Base-by-base conservation (phyloP, 306 rosid genomes). In the Cucurbita argyrosperma region DNA sequence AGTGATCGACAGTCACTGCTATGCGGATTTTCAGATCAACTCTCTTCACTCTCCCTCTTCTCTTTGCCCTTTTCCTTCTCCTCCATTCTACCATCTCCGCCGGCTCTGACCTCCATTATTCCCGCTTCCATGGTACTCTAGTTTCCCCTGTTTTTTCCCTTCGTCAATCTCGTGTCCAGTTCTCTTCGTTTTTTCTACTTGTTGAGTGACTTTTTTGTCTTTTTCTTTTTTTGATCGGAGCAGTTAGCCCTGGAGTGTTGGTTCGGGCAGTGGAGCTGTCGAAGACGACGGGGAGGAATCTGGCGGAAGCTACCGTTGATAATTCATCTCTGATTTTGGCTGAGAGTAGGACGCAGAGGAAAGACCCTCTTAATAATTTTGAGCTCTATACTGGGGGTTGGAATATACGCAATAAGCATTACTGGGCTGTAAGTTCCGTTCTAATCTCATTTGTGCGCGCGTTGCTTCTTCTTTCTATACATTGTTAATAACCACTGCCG, bases 391-490 rank as follows among this genome's bases (percentile, higher is more conserved):
- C 73, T 0, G 82, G 82, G 61, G 97, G 97, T 35, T 91, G 97
- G 97, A 85, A 91, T 83, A 86, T 91, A 45, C 81, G 72, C 54
- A 72, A 85, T 77, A 65, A 51, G 14, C 93, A 91, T 82, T 89
- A 91, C 77, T 83, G 84, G 85, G 84, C 87, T 76, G 97, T 91
- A 71, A 83, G 88, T 58, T 73, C 76, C 51, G 55, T 18, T n/a
- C 45, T 12, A 52, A 13, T 38, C 2, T 14, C 39, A 4, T 60
- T 3, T 54, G 4, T 6, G 16, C 7, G 10, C 57, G 10, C 19
- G n/a, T 13, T 57, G 16, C 16, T 12, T 1, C 3, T 53, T 12
- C 52, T n/a, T 72, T 55, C 47, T 18, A 0, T 30, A 51, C 60
- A 19, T 71, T 66, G 38, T 42, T 18, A 18, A 50, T 50, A 19